Evolutionary conservation across 306 rosid genomes (phyloP).

Genomic region (Begonia masoniana): DNA sequence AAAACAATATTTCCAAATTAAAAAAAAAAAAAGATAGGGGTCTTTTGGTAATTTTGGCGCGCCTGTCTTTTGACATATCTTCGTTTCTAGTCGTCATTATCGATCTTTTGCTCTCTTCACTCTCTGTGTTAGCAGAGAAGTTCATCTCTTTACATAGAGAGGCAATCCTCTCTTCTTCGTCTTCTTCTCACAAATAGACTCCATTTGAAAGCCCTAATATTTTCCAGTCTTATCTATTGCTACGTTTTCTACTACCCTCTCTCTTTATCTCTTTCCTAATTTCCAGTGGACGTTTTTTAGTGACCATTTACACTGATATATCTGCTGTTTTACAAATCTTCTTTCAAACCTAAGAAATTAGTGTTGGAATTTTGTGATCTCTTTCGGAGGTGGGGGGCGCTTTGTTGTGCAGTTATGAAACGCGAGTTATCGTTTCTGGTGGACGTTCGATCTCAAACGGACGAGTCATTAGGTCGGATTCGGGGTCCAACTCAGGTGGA

Average conservation of each 20-base stretch:
- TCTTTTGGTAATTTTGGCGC: too few relatives aligned
- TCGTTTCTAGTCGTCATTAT: too few relatives aligned
- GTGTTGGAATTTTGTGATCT: neutral
- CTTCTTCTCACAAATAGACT: neutral
- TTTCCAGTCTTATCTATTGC: neutral
- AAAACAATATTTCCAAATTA: too few relatives aligned
- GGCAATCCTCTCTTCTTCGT: slow-evolving; percentile 11
- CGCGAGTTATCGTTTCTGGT: slow-evolving; percentile 30
- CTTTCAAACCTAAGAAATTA: neutral
- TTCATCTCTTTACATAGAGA: slow-evolving; percentile 21
- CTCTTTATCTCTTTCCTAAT: neutral
- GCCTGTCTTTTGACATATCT: too few relatives aligned
- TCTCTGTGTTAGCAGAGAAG: slow-evolving; percentile 1
- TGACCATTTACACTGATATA: neutral
- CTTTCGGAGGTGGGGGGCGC: slow-evolving; percentile 17
- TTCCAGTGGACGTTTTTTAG: neutral
- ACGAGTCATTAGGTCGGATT: slow-evolving; percentile 11
- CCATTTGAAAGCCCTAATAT: neutral
- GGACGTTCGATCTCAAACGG: slow-evolving; percentile 26
- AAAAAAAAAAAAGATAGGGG: too few relatives aligned
- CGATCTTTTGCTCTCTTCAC: neutral
- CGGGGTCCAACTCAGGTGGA: slow-evolving; percentile 10
- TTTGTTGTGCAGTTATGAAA: slow-evolving; percentile 22
- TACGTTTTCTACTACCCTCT: neutral
- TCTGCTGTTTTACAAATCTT: neutral